Evolutionary conservation across 257 asterid species (phyloP).

Genomic region (Eucommia ulmoides): DNA sequence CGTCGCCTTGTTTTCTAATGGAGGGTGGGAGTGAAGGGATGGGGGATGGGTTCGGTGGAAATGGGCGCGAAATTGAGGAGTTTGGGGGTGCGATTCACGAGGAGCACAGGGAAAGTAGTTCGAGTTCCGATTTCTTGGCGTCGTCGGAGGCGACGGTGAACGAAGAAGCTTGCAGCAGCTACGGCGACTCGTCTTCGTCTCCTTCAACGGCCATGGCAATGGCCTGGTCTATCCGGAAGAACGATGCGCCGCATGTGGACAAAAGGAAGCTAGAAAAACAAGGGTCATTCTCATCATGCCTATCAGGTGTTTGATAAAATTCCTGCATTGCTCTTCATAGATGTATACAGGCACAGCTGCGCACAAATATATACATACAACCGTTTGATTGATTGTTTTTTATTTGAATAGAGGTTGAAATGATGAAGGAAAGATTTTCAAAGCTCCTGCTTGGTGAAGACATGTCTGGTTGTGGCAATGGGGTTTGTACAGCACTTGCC

Average conservation of each 20-base stretch:
- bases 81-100: constrained; percentile 18
- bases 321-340: not conserved
- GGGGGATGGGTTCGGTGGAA: constrained; percentile 7
- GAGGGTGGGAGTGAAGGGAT: constrained; percentile 15
- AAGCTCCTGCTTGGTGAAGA: constrained; percentile 84
- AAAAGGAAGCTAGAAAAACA: constrained; percentile 39
- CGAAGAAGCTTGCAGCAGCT: constrained; percentile 33
- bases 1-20: constrained; percentile 33
- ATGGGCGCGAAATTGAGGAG: constrained; percentile 8
- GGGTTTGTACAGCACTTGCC: constrained; percentile 75
- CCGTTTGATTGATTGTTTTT: no score
- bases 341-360: no score
- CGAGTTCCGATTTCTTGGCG: constrained; percentile 37
- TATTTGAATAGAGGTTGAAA: constrained; percentile 39
- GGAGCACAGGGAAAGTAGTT: constrained; percentile 34
- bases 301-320: constrained; percentile 31
- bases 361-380: no score
- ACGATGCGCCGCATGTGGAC: constrained; percentile 15
- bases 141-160: constrained; percentile 43
- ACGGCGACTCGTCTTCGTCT: constrained; percentile 42
- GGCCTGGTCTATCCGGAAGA: constrained; percentile 26
- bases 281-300: constrained; percentile 47
- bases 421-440: constrained; percentile 81
- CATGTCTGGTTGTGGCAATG: constrained; percentile 87
- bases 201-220: constrained; percentile 29